phyloP scores from a whole-genome alignment of 768 basidiomycete genomes.

The Mrakia gelida region DNA sequence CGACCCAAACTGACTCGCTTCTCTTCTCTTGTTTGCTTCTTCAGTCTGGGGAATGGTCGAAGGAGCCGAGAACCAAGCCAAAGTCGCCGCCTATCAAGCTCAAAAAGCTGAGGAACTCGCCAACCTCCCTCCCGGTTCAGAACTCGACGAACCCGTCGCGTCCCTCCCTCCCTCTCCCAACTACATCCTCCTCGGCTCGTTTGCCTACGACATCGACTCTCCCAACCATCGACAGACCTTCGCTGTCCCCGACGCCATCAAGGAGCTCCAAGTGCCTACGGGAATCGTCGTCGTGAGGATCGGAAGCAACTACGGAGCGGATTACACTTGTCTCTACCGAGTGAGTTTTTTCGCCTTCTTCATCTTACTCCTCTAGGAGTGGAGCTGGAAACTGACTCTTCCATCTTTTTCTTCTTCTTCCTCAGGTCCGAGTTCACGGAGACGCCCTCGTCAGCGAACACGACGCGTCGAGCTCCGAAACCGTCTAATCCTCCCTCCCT shows the following conservation, averaged over 20 bases:
- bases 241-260: constrained; percentile 63
- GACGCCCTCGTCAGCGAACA: not conserved
- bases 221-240: constrained; percentile 70
- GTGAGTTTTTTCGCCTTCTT: constrained; percentile 4
- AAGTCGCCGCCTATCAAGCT: constrained; percentile 54
- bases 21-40: not conserved
- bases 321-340: constrained; percentile 74
- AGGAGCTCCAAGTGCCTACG: constrained; percentile 70
- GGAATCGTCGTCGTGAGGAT: constrained; percentile 76
- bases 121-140: not conserved
- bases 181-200: constrained; percentile 60
- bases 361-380: not conserved
- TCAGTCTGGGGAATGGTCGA: constrained; percentile 76
- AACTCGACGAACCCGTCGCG: not conserved
- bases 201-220: constrained; percentile 59
- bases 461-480: not conserved
- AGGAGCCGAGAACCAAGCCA: constrained; percentile 63
- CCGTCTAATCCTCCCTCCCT: too few species aligned
- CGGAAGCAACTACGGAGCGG: constrained; percentile 80
- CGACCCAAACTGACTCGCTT: too few species aligned
- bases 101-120: constrained; percentile 34
- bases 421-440: constrained; percentile 29
- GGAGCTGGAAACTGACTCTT: not conserved
- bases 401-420: not conserved
- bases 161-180: constrained; percentile 30